Evolutionary conservation across 208 protist genomes (phyloP), one percentile per base, ranked within the genome.

Genomic region (Leishmania major): DNA sequence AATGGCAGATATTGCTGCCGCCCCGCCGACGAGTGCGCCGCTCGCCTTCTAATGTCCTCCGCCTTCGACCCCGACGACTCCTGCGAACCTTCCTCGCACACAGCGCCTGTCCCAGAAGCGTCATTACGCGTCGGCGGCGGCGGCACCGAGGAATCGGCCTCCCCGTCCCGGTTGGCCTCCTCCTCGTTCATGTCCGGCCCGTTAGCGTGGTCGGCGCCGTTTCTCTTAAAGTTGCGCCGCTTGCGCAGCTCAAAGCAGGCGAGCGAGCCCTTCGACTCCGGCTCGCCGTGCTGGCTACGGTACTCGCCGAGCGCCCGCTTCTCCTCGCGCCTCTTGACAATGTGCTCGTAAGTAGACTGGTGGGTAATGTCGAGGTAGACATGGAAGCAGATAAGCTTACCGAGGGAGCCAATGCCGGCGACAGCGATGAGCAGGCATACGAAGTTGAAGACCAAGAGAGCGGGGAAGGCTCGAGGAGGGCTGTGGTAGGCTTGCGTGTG

Each of bases 371-470:
- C 80, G 28, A 97, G 89, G 80, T 92, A 94, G 7, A 95, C 64
- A 79, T 97, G 94, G 82, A 95, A 97, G 60, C 64, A 77, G 73
- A 97, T 94, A 51, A 97, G 85, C 78, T 95, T 95, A 31, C 88
- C 87, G 31, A 97, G 76, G 10, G 88, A 84, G 67, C 79, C 79
- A 31, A 88, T 82, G 43, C 90, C 91, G 15, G 72, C 64, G 3
- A 81, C 43, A 28, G 84, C 83, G 15, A 94, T 74, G 62, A 67
- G 35, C 10, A 94, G 57, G 45, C 80, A 83, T 17, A 95, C 55
- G 75, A 95, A 93, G 64, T 95, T 90, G 78, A 96, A 95, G 35
- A 93, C 75, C 5, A 95, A 79, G 47, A 93, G 82, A 37, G 82
- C 87, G 17, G 86, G 83, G 55, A 87, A 91, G 19, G 85, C 88